Evolutionary conservation across 2,329 filamentous ascomycete genomes (phyloP), one percentile per base, ranked within the genome.

Genomic region (Fusarium neocosmosporiellum): DNA sequence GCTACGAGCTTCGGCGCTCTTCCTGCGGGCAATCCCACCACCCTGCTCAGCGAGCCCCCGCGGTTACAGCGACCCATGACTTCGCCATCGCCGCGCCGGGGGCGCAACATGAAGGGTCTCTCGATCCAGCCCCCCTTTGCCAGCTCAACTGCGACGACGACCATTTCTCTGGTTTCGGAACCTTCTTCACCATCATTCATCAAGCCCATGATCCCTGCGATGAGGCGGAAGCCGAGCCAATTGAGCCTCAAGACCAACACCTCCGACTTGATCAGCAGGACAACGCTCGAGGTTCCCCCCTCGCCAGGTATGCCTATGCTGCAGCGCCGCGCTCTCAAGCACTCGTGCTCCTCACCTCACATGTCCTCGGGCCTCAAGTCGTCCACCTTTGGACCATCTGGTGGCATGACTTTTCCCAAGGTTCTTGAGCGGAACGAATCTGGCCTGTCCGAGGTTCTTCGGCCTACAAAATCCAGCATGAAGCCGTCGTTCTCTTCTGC

Each of bases 81-180:
- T 22, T 92, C 90, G 24, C 91, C 92, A 9, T 90, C 90, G 5
- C 91, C 91, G 1, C 88, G 92, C 76, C 92, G 93, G 77, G 88
- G 89, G n/a, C 91, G 93, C 66, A 96, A 96, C 78, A 92, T 95
- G 83, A 96, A 96, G 83, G 93, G 93, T 41, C 86, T 96, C 6
- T 95, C 93, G 2, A 93, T 96, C 53, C 93, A 95, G 77, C 90
- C 87, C 61, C 92, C 85, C 0, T 85, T 88, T 55, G 82, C 82
- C 13, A 79, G 37, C 58, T 74, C 82, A 55, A 83, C 83, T 39
- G 82, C 86, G 10, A 83, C 87, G 77, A 80, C 88, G 77, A 80
- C 87, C 74, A 82, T 86, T 11, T 83, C 85, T 1, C 82, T 89
- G 62, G 84, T 87, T 13, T 90, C 91, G 0, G 92, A 93, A 43